Evolutionary conservation across 768 basidiomycete genomes (phyloP).

Genomic region (Suillus ampliporus): DNA sequence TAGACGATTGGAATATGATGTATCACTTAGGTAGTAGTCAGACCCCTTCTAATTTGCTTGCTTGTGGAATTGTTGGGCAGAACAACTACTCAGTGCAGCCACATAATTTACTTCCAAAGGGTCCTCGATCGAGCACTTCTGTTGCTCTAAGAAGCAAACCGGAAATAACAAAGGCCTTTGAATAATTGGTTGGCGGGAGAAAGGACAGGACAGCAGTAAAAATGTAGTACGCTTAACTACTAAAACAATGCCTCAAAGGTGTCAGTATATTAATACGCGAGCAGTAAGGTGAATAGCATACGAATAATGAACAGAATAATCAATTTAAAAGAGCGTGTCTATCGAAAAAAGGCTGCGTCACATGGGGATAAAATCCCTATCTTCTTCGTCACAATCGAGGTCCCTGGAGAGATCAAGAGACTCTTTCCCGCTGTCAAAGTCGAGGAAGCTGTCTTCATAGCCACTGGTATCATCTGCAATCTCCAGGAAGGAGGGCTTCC

Average conservation of each 20-base stretch:
- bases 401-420: constrained; percentile 47
- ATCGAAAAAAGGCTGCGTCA: constrained; percentile 4
- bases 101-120: background rate
- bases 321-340: constrained; percentile 14
- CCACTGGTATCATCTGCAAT: constrained; percentile 49
- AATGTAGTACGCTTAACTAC: constrained; percentile 14
- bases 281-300: constrained; percentile 10
- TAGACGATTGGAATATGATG: constrained; percentile 4
- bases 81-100: background rate
- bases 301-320: constrained; percentile 25
- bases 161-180: background rate
- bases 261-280: constrained; percentile 10
- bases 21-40: background rate
- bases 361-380: constrained; percentile 25
- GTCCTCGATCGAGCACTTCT: background rate
- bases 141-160: background rate
- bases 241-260: constrained; percentile 21
- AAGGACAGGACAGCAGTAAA: background rate
- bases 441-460: constrained; percentile 45
- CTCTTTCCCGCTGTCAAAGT: constrained; percentile 42
- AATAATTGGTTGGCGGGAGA: background rate
- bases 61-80: constrained; percentile 1
- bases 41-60: background rate
- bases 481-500: constrained; percentile 75
- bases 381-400: constrained; percentile 46